A percentile compares a stretch with the other conserved stretches of the same genome.
phyloP scores from a whole-genome alignment of 495 filamentous ascomycete species.

The Annulohypoxylon maeteangense region DNA sequence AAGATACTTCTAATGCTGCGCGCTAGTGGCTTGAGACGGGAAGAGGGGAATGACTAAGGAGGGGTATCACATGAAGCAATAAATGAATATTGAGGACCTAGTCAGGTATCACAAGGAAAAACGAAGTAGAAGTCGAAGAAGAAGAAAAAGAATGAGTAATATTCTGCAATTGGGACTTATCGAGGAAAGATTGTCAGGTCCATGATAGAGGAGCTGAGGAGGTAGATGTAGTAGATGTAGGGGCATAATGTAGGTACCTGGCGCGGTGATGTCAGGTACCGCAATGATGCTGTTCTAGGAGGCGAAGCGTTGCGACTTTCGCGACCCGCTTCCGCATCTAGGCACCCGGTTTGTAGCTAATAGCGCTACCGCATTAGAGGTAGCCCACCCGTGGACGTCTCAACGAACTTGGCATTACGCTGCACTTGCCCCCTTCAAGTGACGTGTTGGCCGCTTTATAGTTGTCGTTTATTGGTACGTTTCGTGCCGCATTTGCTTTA shows the following conservation, averaged over 20 bases:
- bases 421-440: neutral
- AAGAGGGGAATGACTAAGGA: constrained; percentile 32
- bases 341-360: neutral
- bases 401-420: neutral
- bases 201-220: too few relatives aligned
- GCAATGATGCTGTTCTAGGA: neutral
- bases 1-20: neutral
- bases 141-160: neutral
- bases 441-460: neutral
- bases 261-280: constrained; percentile 8
- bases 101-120: constrained; percentile 22
- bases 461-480: neutral
- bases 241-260: neutral
- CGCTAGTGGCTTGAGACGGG: neutral
- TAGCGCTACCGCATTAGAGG: too few relatives aligned
- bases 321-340: neutral
- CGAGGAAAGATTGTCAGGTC: neutral
- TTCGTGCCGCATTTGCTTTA: neutral
- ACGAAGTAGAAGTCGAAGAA: neutral
- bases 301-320: constrained; percentile 24
- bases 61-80: constrained; percentile 40
- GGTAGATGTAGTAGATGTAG: neutral
- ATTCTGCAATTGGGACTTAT: constrained; percentile 19
- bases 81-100: constrained; percentile 8
- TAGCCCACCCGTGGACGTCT: too few relatives aligned